phyloP scores from a whole-genome alignment of 768 basidiomycete species.

The Mycena vitilis region DNA sequence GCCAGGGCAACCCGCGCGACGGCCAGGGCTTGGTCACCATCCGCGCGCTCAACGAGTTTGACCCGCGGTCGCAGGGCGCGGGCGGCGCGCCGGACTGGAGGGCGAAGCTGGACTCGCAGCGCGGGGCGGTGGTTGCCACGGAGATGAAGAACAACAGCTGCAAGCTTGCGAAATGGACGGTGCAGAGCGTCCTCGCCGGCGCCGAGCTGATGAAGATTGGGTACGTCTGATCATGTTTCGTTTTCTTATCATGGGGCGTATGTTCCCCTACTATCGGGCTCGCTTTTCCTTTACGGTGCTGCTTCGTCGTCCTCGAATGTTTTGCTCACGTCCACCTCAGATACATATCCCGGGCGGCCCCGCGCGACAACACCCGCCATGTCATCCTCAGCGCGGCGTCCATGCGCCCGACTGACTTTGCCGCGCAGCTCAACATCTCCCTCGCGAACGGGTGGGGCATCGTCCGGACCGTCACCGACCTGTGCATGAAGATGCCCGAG shows the following conservation, averaged over 20 bases:
- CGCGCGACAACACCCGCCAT: conserved; percentile 95
- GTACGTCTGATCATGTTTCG: conserved; percentile 58
- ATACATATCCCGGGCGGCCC: conserved; percentile 94
- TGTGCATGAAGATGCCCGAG: conserved; percentile 97
- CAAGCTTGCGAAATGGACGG: conserved; percentile 97
- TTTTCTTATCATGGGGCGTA: conserved; percentile 18
- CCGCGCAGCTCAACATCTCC: conserved; percentile 94
- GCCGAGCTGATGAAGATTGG: conserved; percentile 98
- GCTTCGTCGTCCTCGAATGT: not conserved
- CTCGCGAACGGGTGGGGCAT: conserved; percentile 99
- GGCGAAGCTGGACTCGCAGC: conserved; percentile 94
- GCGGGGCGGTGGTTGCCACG: conserved; percentile 97
- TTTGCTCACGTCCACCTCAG: conserved; percentile 53
- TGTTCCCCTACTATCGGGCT: not conserved
- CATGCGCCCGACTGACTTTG: conserved; percentile 94
- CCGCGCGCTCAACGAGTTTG: conserved; percentile 97
- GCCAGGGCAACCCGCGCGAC: conserved; percentile 70
- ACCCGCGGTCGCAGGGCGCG: conserved; percentile 87
- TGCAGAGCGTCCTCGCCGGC: conserved; percentile 94
- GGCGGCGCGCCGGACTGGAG: conserved; percentile 99
- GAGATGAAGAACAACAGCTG: conserved; percentile 99
- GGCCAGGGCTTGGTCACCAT: conserved; percentile 89
- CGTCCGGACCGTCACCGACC: conserved; percentile 92
- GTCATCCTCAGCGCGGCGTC: conserved; percentile 95
- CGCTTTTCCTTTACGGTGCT: not conserved